Evolutionary conservation across 169 alveolate species (phyloP), one percentile per base, ranked within the genome.

Genomic region (Prorocentrum cordatum): DNA sequence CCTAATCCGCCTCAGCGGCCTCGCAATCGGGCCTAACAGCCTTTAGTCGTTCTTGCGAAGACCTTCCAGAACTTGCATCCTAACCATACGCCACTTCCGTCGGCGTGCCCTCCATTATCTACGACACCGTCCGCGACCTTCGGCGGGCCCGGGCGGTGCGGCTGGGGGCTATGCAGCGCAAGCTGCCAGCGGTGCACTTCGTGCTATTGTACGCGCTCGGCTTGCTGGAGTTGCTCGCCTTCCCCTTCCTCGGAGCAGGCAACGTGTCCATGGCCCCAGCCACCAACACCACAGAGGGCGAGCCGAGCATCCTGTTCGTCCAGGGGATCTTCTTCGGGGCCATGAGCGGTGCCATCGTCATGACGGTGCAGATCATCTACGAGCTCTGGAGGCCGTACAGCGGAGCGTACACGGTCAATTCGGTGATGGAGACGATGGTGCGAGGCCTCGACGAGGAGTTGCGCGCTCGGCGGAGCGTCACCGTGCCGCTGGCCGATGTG

Each of bases 131-230:
- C 36, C 77, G 90, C 1, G 90, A 80, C 58, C 68, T 80, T 35
- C 59, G 90, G 24, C 90, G 62, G 90, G 90, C 67, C 36, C 22
- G 14, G 0, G 42, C 54, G 16, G 68, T 26, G 22, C 6, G 33
- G 3, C 68, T 22, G 32, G 27, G 0, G 16, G 32, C 27, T 27
- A 20, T 16, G 1, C 33, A 35, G 42, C 26, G 75, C 58, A 80
- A 80, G 68, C 79, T 80, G 71, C 90, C 90, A 1, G 90, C 90
- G 32, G 50, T 80, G 58, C 90, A 80, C 61, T 80, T 80, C 79
- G 79, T 80, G 79, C n/a, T 24, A 2, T 79, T 42, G n/a, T 42
- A 42, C 16, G 87, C 59, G 32, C 31, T 77, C 32, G 90, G 90
- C 54, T 31, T 64, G 29, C 24, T 80, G 29, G 90, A 80, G 42